Evolutionary conservation across 257 asterid genomes (phyloP).

Genomic region (Schizonepeta tenuifolia): DNA sequence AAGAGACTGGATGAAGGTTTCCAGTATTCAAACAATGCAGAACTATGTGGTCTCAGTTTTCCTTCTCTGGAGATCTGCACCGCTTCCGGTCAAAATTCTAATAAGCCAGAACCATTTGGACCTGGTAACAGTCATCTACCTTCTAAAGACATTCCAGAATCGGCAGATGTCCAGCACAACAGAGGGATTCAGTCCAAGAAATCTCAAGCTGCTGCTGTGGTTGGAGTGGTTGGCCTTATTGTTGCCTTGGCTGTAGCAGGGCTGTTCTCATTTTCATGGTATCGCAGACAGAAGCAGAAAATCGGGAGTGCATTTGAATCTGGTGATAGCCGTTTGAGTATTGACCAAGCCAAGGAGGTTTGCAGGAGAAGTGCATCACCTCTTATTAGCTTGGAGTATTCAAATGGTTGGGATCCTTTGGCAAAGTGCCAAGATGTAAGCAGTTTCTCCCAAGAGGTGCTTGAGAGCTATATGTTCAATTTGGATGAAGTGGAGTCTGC

Average conservation of each 20-base stretch:
- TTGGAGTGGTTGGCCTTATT: conserved; percentile 52
- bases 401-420: conserved; percentile 90
- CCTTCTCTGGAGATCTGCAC: conserved; percentile 58
- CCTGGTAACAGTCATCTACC: conserved; percentile 59
- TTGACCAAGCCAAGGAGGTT: conserved; percentile 63
- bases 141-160: conserved; percentile 75
- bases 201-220: conserved; percentile 51
- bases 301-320: conserved; percentile 70
- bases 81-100: conserved; percentile 47
- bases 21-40: conserved; percentile 71
- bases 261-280: conserved; percentile 66
- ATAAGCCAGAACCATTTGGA: conserved; percentile 70
- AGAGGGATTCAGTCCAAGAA: conserved; percentile 41
- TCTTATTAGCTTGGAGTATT: conserved; percentile 80
- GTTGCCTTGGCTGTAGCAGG: conserved; percentile 48
- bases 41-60: conserved; percentile 72
- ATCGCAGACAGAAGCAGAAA: conserved; percentile 76
- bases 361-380: conserved; percentile 78
- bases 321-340: conserved; percentile 64
- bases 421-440: conserved; percentile 54
- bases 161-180: conserved; percentile 62
- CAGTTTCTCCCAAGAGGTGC: conserved; percentile 78
- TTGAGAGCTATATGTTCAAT: conserved; percentile 81
- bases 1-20: conserved; percentile 85
- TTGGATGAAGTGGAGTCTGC: conserved; percentile 94